Evolutionary conservation across 352 stramenopile species (phyloP), one percentile per base, ranked within the genome.

Genomic region (Phytopythium delawarense): DNA sequence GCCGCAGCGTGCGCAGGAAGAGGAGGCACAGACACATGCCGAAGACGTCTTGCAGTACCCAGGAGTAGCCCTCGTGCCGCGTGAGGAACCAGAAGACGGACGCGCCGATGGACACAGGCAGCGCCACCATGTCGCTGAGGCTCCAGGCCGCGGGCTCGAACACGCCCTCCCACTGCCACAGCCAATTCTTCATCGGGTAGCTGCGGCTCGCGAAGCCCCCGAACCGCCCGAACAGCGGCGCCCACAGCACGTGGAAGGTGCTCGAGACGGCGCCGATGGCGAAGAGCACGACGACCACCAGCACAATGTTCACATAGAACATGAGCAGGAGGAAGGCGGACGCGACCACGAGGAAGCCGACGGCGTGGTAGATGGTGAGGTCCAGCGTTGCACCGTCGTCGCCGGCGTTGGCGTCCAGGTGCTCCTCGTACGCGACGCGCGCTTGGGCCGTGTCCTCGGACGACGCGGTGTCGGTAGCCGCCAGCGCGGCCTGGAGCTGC

Each of bases 31-130:
- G 94, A 70, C 92, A 98, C 21, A 94, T 66, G 37, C 94, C 95
- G 45, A 98, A 96, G 46, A 97, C 59, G 70, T 98, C 90, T 65
- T 98, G 96, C 20, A 97, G 78, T 20, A 98, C 66, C 93, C 94
- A 98, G 40, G 79, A 82, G 68, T 90, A 91, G 12, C 83, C 66
- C 62, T 96, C 76, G 52, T 87, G 83, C 53, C 94, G 79, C 30
- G 65, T 82, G 49, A 97, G 68, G 69, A 88, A 91, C 75, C 86
- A 94, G 18, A 90, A 60, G 18, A 89, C 23, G 30, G 73, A 69
- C 18, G 78, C 63, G 4, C 59, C 66, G 5, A 88, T 50, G 21
- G 85, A 76, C 28, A 92, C 75, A 55, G 87, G 71, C 18, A 88
- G 64, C 4, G 83, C 89, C 18, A 98, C 72, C 45, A 98, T 72